These are phyloP conservation scores for Hypoxylon sp. DNA, from an alignment of 2,329 filamentous ascomycete genomes.

Conservation along the genomic window DNA sequence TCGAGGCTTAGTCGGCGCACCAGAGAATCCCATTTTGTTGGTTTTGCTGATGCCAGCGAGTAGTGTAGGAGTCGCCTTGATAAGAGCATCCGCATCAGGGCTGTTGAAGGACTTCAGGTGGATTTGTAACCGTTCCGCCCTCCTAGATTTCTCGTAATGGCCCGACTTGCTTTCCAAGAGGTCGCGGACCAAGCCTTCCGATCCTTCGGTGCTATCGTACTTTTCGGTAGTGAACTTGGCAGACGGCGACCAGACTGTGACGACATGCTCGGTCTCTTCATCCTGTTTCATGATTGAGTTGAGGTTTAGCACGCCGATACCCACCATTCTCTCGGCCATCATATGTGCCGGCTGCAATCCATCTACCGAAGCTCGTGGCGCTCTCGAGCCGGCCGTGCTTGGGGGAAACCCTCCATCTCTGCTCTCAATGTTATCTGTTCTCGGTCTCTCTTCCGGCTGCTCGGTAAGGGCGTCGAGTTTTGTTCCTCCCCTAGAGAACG, in stretches of 20 bases:
- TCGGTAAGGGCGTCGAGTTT: constrained; percentile 71
- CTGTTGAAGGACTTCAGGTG: constrained; percentile 83
- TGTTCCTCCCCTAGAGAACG: constrained; percentile 65
- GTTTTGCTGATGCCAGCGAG: constrained; percentile 85
- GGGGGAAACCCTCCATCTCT: constrained; percentile 62
- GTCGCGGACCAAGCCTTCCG: constrained; percentile 78
- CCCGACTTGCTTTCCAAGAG: constrained; percentile 80
- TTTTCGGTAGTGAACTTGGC: constrained; percentile 66
- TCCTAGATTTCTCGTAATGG: constrained; percentile 77
- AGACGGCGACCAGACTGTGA: constrained; percentile 81
- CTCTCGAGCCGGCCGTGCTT: constrained; percentile 67
- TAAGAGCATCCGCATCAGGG: constrained; percentile 81
- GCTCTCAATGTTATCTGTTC: constrained; percentile 55
- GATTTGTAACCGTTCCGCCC: constrained; percentile 82
- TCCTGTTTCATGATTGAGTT: constrained; percentile 79
- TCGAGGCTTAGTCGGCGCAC: constrained; percentile 85
- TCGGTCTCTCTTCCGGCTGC: constrained; percentile 57
- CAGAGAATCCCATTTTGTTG: constrained; percentile 91
- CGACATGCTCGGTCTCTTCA: constrained; percentile 79
- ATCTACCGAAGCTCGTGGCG: constrained; percentile 54
- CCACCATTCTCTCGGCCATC: constrained; percentile 75
- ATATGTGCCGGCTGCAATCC: constrained; percentile 56
- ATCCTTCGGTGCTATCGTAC: constrained; percentile 72
- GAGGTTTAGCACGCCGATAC: constrained; percentile 81
- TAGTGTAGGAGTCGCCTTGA: constrained; percentile 88